Conservation (phyloP, 352 stramenopile species). For the Pythium folliculosum region DNA sequence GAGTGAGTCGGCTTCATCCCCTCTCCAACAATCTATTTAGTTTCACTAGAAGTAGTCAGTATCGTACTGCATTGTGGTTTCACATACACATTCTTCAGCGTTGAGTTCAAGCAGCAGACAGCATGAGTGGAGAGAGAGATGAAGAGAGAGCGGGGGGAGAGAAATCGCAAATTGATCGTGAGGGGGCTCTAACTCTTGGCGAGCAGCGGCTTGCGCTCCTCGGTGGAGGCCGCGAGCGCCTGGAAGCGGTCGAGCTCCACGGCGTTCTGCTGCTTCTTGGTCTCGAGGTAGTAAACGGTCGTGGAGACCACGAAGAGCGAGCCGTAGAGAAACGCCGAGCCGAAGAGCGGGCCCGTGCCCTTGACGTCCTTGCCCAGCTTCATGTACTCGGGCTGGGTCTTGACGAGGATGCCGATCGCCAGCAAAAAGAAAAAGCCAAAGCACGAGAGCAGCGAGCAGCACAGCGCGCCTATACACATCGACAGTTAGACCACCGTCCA, state of each 20-base stretch:
- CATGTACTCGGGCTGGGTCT: slow-evolving; percentile 83
- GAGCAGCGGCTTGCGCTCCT: slow-evolving; percentile 70
- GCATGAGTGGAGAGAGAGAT: too few species aligned
- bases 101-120: too few species aligned
- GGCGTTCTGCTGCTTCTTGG: slow-evolving; percentile 40
- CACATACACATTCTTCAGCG: too few species aligned
- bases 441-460: slow-evolving; percentile 73
- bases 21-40: slow-evolving; percentile 4
- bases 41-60: background rate
- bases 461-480: slow-evolving; percentile 52
- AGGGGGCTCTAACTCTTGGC: slow-evolving; percentile 34
- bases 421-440: slow-evolving; percentile 78
- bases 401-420: slow-evolving; percentile 61
- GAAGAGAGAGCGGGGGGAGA: too few species aligned
- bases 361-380: slow-evolving; percentile 77
- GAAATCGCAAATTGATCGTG: too few species aligned
- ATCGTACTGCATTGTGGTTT: too few species aligned
- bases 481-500: background rate
- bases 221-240: slow-evolving; percentile 39
- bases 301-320: slow-evolving; percentile 72
- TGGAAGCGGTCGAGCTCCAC: slow-evolving; percentile 40
- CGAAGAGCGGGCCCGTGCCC: slow-evolving; percentile 64
- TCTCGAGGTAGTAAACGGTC: slow-evolving; percentile 70
- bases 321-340: slow-evolving; percentile 70
- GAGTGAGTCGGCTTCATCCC: slow-evolving; percentile 23